Evolutionary conservation across 805 yeast genomes (phyloP).

Genomic region (Saccharomycopsis fermentans): DNA sequence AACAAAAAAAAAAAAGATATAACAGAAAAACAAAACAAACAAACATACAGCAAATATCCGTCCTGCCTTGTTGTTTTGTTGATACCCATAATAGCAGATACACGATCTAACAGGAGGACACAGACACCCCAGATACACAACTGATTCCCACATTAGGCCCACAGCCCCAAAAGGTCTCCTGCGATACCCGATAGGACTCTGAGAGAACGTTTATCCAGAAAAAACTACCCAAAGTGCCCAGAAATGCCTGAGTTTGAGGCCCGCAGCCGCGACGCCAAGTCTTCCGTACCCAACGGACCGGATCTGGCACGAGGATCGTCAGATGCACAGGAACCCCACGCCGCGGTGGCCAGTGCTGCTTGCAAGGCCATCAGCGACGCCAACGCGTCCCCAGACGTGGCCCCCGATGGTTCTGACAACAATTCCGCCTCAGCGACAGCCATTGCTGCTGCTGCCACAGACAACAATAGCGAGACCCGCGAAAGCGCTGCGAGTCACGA

Average conservation of each 20-base stretch:
- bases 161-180: no score
- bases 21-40: no score
- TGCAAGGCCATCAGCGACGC: background rate
- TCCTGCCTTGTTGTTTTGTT: conserved; percentile 1
- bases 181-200: no score
- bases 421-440: no score
- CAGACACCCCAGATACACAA: background rate
- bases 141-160: no score
- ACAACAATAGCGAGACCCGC: no score
- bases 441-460: background rate
- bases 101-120: background rate
- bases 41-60: conserved; percentile 1
- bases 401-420: no score
- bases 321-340: background rate
- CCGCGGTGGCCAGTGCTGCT: background rate
- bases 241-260: background rate
- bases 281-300: conserved; percentile 1
- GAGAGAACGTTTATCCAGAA: no score
- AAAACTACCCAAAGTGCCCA: background rate
- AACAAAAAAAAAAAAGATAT: background rate
- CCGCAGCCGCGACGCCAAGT: background rate
- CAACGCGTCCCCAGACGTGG: no score
- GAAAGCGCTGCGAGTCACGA: background rate
- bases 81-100: background rate
- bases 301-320: background rate